These are phyloP conservation scores for Lachnellula arida DNA, from an alignment of 2,329 filamentous ascomycete species.

Conservation along the genomic window DNA sequence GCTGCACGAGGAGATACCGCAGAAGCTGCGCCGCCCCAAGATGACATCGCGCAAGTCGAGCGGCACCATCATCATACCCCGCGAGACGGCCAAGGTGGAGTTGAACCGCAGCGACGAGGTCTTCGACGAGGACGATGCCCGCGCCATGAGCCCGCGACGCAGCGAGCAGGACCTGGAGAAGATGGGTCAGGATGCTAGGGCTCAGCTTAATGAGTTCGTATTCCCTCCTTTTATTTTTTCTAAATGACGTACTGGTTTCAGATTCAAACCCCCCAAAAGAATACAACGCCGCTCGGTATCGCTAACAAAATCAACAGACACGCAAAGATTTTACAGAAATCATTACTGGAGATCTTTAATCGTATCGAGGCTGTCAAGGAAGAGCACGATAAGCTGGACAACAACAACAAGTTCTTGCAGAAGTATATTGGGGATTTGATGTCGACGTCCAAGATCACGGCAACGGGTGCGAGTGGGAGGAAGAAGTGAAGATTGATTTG, in stretches of 20 bases:
- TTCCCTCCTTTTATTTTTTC: background rate
- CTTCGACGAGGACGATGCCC: conserved; percentile 80
- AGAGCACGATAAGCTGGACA: conserved; percentile 95
- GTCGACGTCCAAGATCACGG: conserved; percentile 72
- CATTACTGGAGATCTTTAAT: conserved; percentile 82
- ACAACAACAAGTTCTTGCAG: conserved; percentile 93
- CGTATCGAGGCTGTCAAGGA: conserved; percentile 90
- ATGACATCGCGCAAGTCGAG: conserved; percentile 73
- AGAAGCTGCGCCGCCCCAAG: conserved; percentile 48
- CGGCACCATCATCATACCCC: conserved; percentile 75
- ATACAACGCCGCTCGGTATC: background rate
- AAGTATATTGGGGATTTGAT: conserved; percentile 98
- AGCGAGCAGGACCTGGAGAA: conserved; percentile 88
- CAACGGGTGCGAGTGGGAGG: conserved; percentile 32
- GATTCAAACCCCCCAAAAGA: background rate
- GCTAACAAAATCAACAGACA: conserved; percentile 52
- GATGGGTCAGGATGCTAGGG: conserved; percentile 76
- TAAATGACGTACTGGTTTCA: background rate
- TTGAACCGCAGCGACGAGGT: conserved; percentile 60
- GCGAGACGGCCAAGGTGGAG: conserved; percentile 69
- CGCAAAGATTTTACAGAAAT: conserved; percentile 83
- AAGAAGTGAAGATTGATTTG: conserved; percentile 20
- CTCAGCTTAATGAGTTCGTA: conserved; percentile 53
- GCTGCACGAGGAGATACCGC: conserved; percentile 11
- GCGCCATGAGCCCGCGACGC: conserved; percentile 89